Conservation (phyloP, 2,329 filamentous ascomycete species). For the Rhexocercosporidium sp. region DNA sequence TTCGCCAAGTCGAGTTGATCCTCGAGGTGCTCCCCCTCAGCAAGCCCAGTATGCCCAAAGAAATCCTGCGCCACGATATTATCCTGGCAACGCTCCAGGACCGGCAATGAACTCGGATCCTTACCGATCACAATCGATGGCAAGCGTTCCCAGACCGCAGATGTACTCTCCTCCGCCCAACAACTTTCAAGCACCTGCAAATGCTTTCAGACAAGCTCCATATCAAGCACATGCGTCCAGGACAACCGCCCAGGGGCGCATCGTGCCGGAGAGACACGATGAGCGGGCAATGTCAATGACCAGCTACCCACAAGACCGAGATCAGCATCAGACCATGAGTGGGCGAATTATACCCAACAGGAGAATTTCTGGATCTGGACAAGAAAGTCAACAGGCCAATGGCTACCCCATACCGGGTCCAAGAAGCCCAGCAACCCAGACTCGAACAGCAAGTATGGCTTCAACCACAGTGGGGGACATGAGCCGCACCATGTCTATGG, state of each 20-base stretch:
- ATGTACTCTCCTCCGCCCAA: slow-evolving; percentile 70
- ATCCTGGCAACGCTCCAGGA: slow-evolving; percentile 54
- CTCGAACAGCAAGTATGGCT: slow-evolving; percentile 65
- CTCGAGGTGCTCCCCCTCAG: slow-evolving; percentile 41
- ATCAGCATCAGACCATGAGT: slow-evolving; percentile 90
- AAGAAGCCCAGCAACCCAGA: slow-evolving; percentile 52
- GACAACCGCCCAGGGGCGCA: slow-evolving; percentile 88
- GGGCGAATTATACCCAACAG: slow-evolving; percentile 88
- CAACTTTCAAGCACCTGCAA: slow-evolving; percentile 70
- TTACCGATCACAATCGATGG: slow-evolving; percentile 93
- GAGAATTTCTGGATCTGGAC: slow-evolving; percentile 47
- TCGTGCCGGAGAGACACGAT: slow-evolving; percentile 89
- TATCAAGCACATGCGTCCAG: slow-evolving; percentile 71
- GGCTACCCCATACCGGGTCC: slow-evolving; percentile 34
- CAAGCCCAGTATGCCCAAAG: slow-evolving; percentile 52
- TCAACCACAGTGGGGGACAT: slow-evolving; percentile 50
- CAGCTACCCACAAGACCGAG: slow-evolving; percentile 76
- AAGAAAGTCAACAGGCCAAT: slow-evolving; percentile 38
- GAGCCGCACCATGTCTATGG: slow-evolving; percentile 86
- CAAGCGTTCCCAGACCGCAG: slow-evolving; percentile 73
- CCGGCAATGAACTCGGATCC: slow-evolving; percentile 83
- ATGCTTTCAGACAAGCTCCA: slow-evolving; percentile 78
- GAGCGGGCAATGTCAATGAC: slow-evolving; percentile 97
- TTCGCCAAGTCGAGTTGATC: slow-evolving; percentile 57
- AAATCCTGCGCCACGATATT: slow-evolving; percentile 61